Base-by-base conservation (phyloP, 1,284 basidiomycete genomes). In the Schizophyllum commune region DNA sequence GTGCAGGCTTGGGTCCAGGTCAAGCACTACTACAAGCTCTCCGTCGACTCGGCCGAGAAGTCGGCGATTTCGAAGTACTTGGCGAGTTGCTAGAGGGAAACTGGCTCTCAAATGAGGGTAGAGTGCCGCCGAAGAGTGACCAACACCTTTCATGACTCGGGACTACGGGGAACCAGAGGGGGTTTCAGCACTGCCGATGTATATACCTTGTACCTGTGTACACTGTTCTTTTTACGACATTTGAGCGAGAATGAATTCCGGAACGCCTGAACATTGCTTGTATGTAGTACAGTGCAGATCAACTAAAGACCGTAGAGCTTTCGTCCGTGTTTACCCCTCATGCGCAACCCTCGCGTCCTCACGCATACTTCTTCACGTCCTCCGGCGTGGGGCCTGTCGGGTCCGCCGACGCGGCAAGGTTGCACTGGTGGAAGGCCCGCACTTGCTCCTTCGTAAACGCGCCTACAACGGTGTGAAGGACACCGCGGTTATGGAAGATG, bases 391-490 rank as follows among this genome's bases (percentile, higher is more conserved):
- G 90, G 1, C 90, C 89, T 21, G 70, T 70, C 0, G 89, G 89
- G 61, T 88, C 85, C 58, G 83, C 82, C 60, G 86, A 88, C 5
- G 87, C 88, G 13, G 90, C 90, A 47, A 93, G 79, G 72, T 92
- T 92, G 74, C 90, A 92, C 74, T 91, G 89, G 70, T 91, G 88
- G 77, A 92, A 92, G 54, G 84, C 85, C 21, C 90, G 80, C 13
- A 92, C 81, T 72, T 91, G 83, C 59, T 90, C 86, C 21, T 76
- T 76, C 57, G 71, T 79, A 72, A 93, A 90, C 2, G 88, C 84
- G 19, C 91, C 91, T 11, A 91, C 87, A 54, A 93, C 91, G 3
- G 83, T 81, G 69, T 93, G 91, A 57, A 92, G 73, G 1, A 92
- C 77, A 13, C 90, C 90, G 13, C 89, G 83, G 71, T 91, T 91